Percentiles rank a stretch among this genome's conserved stretches.
These are phyloP conservation scores for Colletotrichum kahawae DNA, from an alignment of 2,329 filamentous ascomycete genomes.

Conservation along the genomic window DNA sequence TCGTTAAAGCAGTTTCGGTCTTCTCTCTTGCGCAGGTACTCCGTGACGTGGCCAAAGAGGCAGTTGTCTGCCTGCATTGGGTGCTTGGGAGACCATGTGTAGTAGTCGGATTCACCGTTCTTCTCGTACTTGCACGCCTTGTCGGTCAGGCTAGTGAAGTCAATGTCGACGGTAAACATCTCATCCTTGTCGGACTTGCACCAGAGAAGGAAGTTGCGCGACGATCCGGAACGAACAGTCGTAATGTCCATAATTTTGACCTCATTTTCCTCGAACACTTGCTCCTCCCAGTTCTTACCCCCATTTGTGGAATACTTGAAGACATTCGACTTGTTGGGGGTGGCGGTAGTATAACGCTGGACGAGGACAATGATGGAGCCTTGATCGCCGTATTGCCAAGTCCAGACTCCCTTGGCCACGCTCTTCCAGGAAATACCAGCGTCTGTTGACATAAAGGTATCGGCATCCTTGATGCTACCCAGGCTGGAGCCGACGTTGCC, in stretches of 20 bases:
- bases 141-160: slow-evolving; percentile 83
- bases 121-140: slow-evolving; percentile 74
- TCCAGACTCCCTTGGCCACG: slow-evolving; percentile 85
- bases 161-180: slow-evolving; percentile 79
- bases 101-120: slow-evolving; percentile 64
- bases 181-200: slow-evolving; percentile 62
- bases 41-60: slow-evolving; percentile 87
- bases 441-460: slow-evolving; percentile 91
- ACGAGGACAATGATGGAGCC: slow-evolving; percentile 92
- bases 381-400: slow-evolving; percentile 96
- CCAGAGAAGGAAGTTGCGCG: slow-evolving; percentile 93
- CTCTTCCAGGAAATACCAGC: slow-evolving; percentile 89
- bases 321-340: slow-evolving; percentile 69
- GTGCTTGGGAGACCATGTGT: slow-evolving; percentile 86
- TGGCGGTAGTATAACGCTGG: slow-evolving; percentile 58
- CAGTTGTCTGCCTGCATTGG: slow-evolving; percentile 80
- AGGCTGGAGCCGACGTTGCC: slow-evolving; percentile 86
- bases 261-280: slow-evolving; percentile 73
- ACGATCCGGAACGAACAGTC: slow-evolving; percentile 86
- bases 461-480: slow-evolving; percentile 70
- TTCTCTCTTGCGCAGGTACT: slow-evolving; percentile 90
- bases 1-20: slow-evolving; percentile 83
- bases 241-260: slow-evolving; percentile 81
- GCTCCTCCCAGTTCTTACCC: slow-evolving; percentile 78
- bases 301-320: slow-evolving; percentile 82